Conservation (phyloP, 2,329 filamentous ascomycete genomes). For the Fusarium odoratissimum region DNA sequence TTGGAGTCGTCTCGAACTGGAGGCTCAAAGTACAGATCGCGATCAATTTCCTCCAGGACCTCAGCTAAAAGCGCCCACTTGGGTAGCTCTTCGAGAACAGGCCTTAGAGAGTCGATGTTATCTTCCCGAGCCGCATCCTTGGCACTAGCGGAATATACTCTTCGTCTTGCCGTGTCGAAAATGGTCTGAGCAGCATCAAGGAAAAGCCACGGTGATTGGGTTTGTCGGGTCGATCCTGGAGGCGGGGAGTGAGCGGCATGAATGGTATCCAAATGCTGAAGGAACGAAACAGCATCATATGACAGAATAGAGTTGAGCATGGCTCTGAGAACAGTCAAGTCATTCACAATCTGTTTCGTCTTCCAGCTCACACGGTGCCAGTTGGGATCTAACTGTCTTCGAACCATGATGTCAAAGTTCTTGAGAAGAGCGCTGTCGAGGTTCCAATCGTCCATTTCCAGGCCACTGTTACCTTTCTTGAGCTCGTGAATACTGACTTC, state of each 20-base stretch:
- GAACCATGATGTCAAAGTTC: slow-evolving; percentile 90
- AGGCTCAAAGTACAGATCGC: slow-evolving; percentile 87
- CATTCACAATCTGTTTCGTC: slow-evolving; percentile 92
- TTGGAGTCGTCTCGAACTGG: slow-evolving; percentile 83
- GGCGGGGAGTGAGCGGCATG: slow-evolving; percentile 90
- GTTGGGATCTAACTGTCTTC: slow-evolving; percentile 91
- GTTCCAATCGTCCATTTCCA: slow-evolving; percentile 98
- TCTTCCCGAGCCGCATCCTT: slow-evolving; percentile 61
- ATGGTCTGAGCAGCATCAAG: slow-evolving; percentile 94
- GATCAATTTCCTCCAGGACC: slow-evolving; percentile 91
- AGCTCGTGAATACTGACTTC: slow-evolving; percentile 94
- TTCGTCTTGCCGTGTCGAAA: slow-evolving; percentile 87
- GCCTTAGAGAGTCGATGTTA: slow-evolving; percentile 72
- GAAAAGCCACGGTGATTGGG: slow-evolving; percentile 95
- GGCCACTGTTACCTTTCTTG: slow-evolving; percentile 87
- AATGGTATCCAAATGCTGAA: slow-evolving; percentile 94
- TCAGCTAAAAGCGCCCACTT: slow-evolving; percentile 95
- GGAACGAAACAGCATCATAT: slow-evolving; percentile 90
- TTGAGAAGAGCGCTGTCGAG: slow-evolving; percentile 91
- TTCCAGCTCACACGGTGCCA: slow-evolving; percentile 98
- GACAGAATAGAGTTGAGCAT: slow-evolving; percentile 86
- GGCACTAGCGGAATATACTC: slow-evolving; percentile 82
- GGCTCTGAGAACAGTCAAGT: slow-evolving; percentile 83
- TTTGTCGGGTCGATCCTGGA: slow-evolving; percentile 86
- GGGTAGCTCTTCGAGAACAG: slow-evolving; percentile 91